Evolutionary conservation across 1,284 basidiomycete species (phyloP).

Genomic region (Ustilago xerochloae): DNA sequence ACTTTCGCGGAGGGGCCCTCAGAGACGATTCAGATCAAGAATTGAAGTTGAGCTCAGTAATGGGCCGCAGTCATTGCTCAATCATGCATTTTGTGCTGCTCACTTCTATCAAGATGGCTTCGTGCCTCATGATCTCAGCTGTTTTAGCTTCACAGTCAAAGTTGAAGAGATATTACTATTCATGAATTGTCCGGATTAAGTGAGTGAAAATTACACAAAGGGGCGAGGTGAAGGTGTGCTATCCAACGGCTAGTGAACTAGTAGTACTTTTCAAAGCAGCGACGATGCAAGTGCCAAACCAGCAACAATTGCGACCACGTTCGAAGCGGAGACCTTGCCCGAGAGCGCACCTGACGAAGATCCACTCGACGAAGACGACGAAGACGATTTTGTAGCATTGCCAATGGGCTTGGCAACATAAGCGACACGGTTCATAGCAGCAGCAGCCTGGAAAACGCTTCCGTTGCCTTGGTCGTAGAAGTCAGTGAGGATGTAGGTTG

Average conservation of each 20-base stretch:
- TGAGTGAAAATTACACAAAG: not conserved
- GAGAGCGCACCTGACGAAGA: slow-evolving; percentile 15
- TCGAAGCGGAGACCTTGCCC: not conserved
- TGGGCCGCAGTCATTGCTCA: too few species aligned
- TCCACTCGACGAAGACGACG: slow-evolving; percentile 27
- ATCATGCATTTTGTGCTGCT: too few species aligned
- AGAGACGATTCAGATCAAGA: too few species aligned
- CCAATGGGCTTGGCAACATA: slow-evolving; percentile 57
- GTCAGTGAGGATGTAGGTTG: slow-evolving; percentile 81
- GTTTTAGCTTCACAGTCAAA: not conserved
- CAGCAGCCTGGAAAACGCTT: slow-evolving; percentile 63
- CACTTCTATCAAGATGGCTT: too few species aligned
- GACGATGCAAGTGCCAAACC: slow-evolving; percentile 11
- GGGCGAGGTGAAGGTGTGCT: too few species aligned
- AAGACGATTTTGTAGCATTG: slow-evolving; percentile 17
- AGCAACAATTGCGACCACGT: not conserved
- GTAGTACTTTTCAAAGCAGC: slow-evolving; percentile 6
- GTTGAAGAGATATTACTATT: not conserved
- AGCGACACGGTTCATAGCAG: slow-evolving; percentile 65
- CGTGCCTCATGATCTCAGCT: too few species aligned
- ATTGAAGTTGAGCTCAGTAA: too few species aligned
- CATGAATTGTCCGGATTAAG: not conserved
- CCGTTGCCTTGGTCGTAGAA: slow-evolving; percentile 53
- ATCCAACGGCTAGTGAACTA: not conserved
- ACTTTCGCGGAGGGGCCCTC: too few species aligned